Conservation (phyloP, 371 early-diverging fungal genomes). For the Rhizopus stolonifer region DNA sequence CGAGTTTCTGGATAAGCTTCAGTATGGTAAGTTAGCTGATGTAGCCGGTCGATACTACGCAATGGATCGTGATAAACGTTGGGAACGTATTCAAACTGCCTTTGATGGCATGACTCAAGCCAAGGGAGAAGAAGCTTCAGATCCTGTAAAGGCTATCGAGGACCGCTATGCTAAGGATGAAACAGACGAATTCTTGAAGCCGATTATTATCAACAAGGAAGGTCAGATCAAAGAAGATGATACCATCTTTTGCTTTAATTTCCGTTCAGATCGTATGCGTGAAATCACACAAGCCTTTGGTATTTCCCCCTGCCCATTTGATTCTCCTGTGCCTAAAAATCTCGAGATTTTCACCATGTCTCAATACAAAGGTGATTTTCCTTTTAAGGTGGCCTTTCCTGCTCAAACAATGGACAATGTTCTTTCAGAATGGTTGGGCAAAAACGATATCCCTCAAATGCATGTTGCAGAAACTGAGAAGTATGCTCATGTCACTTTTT, state of each 20-base stretch:
- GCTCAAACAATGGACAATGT: conserved; percentile 96
- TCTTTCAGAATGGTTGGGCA: conserved; percentile 94
- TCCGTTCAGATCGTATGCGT: conserved; percentile 98
- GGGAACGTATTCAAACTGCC: conserved; percentile 96
- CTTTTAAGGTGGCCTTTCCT: conserved; percentile 92
- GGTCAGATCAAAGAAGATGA: conserved; percentile 81
- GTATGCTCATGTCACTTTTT: conserved; percentile 99
- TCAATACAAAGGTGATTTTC: conserved; percentile 95
- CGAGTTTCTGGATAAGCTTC: conserved; percentile 59
- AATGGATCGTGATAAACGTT: conserved; percentile 99
- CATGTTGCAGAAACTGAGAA: conserved; percentile 99
- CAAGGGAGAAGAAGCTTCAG: conserved; percentile 72
- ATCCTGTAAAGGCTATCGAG: conserved; percentile 76
- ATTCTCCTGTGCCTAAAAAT: conserved; percentile 74
- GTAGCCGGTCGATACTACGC: conserved; percentile 98
- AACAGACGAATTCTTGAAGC: conserved; percentile 99
- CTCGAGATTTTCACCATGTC: conserved; percentile 94
- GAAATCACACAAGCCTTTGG: conserved; percentile 93
- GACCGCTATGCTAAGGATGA: conserved; percentile 81
- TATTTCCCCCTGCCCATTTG: conserved; percentile 86
- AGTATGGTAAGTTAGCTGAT: conserved; percentile 90
- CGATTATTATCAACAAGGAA: conserved; percentile 81
- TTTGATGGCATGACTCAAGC: conserved; percentile 88
- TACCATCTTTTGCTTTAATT: conserved; percentile 92
- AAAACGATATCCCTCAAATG: conserved; percentile 83